These are phyloP conservation scores for Chlamydomonas asymmetrica DNA, from an alignment of 139 green algal species.

Conservation along the genomic window DNA sequence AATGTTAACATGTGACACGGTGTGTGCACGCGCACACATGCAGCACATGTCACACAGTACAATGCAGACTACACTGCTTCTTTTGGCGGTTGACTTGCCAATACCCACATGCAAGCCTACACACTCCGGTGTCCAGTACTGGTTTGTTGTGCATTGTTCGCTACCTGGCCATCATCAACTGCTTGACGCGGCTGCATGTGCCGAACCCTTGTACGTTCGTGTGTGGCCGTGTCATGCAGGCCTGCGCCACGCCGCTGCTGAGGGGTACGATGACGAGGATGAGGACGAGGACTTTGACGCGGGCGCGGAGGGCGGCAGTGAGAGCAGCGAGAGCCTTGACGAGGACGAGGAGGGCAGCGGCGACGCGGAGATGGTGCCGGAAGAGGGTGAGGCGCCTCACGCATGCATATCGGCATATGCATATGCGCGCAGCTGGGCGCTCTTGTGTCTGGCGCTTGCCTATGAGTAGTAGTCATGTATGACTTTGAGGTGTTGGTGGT, in stretches of 20 bases:
- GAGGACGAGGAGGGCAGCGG: conserved; percentile 34
- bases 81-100: not conserved
- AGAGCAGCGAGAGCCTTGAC: conserved; percentile 20
- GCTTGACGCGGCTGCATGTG: no score
- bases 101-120: not conserved
- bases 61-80: not conserved
- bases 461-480: no score
- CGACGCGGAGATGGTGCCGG: conserved; percentile 53
- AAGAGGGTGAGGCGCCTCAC: conserved; percentile 48
- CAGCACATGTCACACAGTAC: no score
- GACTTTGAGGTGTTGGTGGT: no score
- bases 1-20: no score
- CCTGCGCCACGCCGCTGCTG: conserved; percentile 42
- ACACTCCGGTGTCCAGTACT: not conserved
- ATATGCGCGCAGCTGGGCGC: no score
- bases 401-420: no score
- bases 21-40: no score
- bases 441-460: no score
- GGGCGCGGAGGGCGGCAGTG: conserved; percentile 28
- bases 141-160: not conserved
- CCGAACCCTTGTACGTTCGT: no score
- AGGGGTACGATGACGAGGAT: conserved; percentile 55
- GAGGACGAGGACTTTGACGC: conserved; percentile 67
- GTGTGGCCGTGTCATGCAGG: no score
- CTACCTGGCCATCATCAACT: conserved; percentile 23